Percentiles rank a stretch among this genome's conserved stretches.
phyloP scores from a whole-genome alignment of 2,329 filamentous ascomycete species.

The Beauveria pseudobassiana region DNA sequence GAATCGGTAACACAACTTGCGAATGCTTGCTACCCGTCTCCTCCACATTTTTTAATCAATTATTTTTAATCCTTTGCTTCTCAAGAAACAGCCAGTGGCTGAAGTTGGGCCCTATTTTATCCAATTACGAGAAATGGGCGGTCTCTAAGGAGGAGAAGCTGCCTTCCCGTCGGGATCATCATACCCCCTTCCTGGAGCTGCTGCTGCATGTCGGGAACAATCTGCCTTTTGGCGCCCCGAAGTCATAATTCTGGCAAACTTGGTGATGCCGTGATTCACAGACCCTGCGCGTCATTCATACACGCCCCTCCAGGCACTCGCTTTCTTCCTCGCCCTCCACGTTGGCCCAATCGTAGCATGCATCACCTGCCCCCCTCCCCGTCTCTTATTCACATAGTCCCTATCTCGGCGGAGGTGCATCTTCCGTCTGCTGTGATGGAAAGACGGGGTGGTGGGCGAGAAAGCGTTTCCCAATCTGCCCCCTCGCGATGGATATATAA shows the following conservation, averaged over 20 bases:
- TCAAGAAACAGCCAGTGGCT: background rate
- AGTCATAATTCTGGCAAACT: background rate
- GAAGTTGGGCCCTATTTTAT: background rate
- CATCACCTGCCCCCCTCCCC: background rate
- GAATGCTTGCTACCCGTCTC: conserved; percentile 6
- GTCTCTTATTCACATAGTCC: conserved; percentile 5
- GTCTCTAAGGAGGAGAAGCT: background rate
- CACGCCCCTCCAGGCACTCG: background rate
- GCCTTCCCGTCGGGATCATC: conserved; percentile 6
- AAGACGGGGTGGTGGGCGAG: background rate
- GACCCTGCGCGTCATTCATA: background rate
- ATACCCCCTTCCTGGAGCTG: background rate
- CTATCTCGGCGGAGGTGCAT: background rate
- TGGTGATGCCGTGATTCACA: background rate
- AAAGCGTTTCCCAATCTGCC: background rate
- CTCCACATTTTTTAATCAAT: background rate
- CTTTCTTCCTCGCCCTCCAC: background rate
- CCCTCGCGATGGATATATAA: conserved; percentile 4
- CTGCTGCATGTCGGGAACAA: background rate
- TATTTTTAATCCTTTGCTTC: background rate
- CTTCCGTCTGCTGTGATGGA: background rate
- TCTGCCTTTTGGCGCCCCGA: background rate
- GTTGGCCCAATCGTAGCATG: conserved; percentile 1
- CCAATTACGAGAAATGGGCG: conserved; percentile 1
- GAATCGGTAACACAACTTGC: conserved; percentile 5